Evolutionary conservation across 2,329 filamentous ascomycete species (phyloP).

Genomic region (Pyricularia pennisetigena): DNA sequence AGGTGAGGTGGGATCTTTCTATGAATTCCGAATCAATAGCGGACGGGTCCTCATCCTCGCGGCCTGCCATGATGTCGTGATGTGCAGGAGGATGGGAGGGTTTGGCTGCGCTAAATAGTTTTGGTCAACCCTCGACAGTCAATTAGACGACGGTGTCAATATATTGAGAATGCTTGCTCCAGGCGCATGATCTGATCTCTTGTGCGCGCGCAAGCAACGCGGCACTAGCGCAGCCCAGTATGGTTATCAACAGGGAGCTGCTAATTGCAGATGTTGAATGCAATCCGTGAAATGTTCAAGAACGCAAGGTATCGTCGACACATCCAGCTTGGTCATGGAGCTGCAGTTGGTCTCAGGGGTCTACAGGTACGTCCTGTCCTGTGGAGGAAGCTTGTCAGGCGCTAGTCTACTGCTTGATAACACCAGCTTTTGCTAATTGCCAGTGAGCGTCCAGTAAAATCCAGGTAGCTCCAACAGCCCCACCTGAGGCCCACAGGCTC

Average conservation of each 20-base stretch:
- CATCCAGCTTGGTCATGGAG: not conserved
- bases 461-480: not conserved
- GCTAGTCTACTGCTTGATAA: not conserved
- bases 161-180: not conserved
- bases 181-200: not conserved
- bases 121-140: not conserved
- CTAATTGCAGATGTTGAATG: not conserved
- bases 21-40: conserved; percentile 35
- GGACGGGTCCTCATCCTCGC: conserved; percentile 19
- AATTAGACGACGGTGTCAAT: not conserved
- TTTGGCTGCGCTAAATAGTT: not conserved
- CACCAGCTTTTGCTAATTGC: not conserved
- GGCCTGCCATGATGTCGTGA: conserved; percentile 13
- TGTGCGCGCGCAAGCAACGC: not conserved
- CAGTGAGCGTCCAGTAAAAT: not conserved
- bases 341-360: not conserved
- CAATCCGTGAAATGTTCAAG: not conserved
- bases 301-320: not conserved
- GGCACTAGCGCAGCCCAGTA: not conserved
- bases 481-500: not conserved
- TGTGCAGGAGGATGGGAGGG: not conserved
- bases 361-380: not conserved
- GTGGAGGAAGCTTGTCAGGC: not conserved
- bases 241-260: not conserved
- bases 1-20: conserved; percentile 48